These are phyloP conservation scores for Agrocybe pediades DNA, from an alignment of 768 basidiomycete genomes.

Conservation along the genomic window DNA sequence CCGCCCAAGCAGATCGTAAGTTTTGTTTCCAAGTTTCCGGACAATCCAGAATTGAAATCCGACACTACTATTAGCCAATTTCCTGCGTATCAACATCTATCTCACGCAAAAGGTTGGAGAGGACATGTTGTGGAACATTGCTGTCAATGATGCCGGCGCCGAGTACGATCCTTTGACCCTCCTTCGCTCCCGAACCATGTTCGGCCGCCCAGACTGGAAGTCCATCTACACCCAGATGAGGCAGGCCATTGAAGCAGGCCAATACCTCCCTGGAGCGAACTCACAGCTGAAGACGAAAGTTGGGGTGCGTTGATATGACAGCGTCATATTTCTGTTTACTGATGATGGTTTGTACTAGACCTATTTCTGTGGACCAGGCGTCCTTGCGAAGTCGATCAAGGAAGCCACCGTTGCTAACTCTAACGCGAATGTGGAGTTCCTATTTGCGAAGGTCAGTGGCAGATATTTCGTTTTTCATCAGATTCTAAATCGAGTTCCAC, in stretches of 20 bases:
- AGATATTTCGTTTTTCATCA: not conserved
- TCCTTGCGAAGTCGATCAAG: not conserved
- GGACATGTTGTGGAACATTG: conserved; percentile 91
- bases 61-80: conserved; percentile 60
- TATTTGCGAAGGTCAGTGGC: not conserved
- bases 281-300: conserved; percentile 83
- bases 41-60: not conserved
- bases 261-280: conserved; percentile 78
- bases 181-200: conserved; percentile 86
- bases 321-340: not conserved
- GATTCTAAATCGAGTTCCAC: not conserved
- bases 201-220: conserved; percentile 93
- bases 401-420: not conserved
- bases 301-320: conserved; percentile 61
- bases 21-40: conserved; percentile 12
- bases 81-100: conserved; percentile 90
- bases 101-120: conserved; percentile 84
- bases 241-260: conserved; percentile 80
- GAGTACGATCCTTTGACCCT: conserved; percentile 90
- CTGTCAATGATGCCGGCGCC: conserved; percentile 82
- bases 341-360: not conserved
- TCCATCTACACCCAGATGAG: conserved; percentile 77
- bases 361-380: not conserved
- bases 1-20: conserved; percentile 87
- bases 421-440: not conserved